Evolutionary conservation across 1,284 basidiomycete genomes (phyloP), one percentile per base, ranked within the genome.

Genomic region (Stygiomarasmius scandens): DNA sequence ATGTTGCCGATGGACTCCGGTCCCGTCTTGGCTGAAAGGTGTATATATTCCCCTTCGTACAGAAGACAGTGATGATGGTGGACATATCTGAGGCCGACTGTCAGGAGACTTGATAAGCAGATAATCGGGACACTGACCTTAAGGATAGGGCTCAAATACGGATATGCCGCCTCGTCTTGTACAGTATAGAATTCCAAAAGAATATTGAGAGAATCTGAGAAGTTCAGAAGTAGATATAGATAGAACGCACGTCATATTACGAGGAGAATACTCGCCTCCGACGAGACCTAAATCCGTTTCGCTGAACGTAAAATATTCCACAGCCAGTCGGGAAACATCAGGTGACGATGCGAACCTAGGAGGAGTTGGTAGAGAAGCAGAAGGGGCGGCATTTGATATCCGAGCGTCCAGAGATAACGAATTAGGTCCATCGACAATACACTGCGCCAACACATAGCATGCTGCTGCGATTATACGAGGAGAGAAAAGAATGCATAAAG

Each of bases 401-500:
- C 89, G 83, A 45, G 86, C 85, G 66, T 90, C 86, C 24, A 92
- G 74, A 47, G 90, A 87, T 47, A 84, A 76, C 0, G 88, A 87
- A 64, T 86, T 83, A 38, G 87, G 84, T 1, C 87, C 89, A 65
- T 92, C 89, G 23, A 80, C 74, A 49, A 84, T 77, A 59, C 82
- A 80, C 63, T 92, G 89, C 12, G 88, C 86, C 53, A 93, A 78
- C 47, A 92, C 77, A 66, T 85, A 89, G 67, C 89, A 90, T 34
- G 89, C 84, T 45, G 85, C 81, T 16, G 90, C 91, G 50, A 87
- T 84, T 58, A 91, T 79, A 62, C 77, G 82, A 29, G 89, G 80
- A 25, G 83, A 71, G 65, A 83, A 89, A 55, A 92, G 71, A 52
- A 92, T 68, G 67, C 90, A 92, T 25, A 92, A 71, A 5, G 90